Evolutionary conservation across 2,329 filamentous ascomycete genomes (phyloP).

Genomic region (Cytospora mali): DNA sequence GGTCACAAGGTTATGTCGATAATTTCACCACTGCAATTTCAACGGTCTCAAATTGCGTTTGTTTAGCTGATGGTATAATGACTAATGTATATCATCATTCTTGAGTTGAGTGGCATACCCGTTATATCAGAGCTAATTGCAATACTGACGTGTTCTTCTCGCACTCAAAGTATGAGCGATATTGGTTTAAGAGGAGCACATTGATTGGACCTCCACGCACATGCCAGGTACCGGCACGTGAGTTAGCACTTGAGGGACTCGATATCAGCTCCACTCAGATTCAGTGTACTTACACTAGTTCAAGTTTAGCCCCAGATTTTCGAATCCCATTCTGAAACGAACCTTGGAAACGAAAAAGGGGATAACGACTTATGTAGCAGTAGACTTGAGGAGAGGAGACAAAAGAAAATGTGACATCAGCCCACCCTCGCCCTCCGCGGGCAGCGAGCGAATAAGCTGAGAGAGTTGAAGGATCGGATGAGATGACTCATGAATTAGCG

Average conservation of each 20-base stretch:
- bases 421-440: neutral
- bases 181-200: neutral
- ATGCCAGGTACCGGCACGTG: slow-evolving; percentile 21
- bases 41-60: neutral
- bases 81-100: neutral
- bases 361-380: too few species aligned
- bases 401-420: neutral
- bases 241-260: neutral
- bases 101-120: neutral
- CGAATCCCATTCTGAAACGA: slow-evolving; percentile 8
- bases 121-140: neutral
- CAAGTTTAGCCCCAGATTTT: slow-evolving; percentile 6
- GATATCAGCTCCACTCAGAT: neutral
- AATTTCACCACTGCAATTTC: neutral
- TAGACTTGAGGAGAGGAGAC: neutral
- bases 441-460: neutral
- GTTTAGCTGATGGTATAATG: too few species aligned
- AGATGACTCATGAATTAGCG: too few species aligned
- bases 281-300: neutral
- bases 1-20: neutral
- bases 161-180: neutral
- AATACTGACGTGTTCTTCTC: too few species aligned
- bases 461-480: neutral
- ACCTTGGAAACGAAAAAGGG: slow-evolving; percentile 25
- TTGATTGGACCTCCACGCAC: neutral